phyloP scores from a whole-genome alignment of 805 yeast species.

The Wickerhamomyces hampshirensis region DNA sequence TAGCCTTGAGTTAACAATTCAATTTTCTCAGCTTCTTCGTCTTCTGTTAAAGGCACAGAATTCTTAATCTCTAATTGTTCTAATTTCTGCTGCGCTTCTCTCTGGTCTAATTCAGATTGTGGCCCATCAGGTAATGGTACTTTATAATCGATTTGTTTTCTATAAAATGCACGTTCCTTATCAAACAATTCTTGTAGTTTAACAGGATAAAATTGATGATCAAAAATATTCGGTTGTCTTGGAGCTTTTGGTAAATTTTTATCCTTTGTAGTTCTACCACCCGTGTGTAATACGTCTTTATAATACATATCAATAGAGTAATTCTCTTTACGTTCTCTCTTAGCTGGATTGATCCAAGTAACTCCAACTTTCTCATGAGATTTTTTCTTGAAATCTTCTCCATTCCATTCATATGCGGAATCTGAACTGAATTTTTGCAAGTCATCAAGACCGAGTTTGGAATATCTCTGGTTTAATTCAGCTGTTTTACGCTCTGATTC shows the following conservation, averaged over 20 bases:
- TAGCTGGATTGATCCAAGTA: slow-evolving; percentile 81
- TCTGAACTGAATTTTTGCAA: slow-evolving; percentile 70
- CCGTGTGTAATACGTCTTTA: slow-evolving; percentile 72
- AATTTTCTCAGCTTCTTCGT: slow-evolving; percentile 62
- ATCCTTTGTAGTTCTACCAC: slow-evolving; percentile 46
- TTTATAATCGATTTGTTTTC: slow-evolving; percentile 59
- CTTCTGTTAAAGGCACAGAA: slow-evolving; percentile 78
- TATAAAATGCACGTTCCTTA: slow-evolving; percentile 72
- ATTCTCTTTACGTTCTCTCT: slow-evolving; percentile 78
- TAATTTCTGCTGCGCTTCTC: slow-evolving; percentile 40
- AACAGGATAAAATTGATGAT: slow-evolving; percentile 89
- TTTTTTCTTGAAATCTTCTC: slow-evolving; percentile 72
- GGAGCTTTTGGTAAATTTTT: slow-evolving; percentile 75
- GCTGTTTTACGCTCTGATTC: slow-evolving; percentile 61
- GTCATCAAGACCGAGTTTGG: slow-evolving; percentile 68
- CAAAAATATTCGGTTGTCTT: slow-evolving; percentile 73
- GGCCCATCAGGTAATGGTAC: slow-evolving; percentile 61
- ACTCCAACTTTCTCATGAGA: slow-evolving; percentile 44
- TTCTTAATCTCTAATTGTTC: slow-evolving; percentile 71
- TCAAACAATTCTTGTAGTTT: slow-evolving; percentile 72
- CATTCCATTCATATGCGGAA: slow-evolving; percentile 85
- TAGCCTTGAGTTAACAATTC: slow-evolving; percentile 64
- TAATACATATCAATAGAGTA: slow-evolving; percentile 86
- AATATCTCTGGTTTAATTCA: slow-evolving; percentile 57
- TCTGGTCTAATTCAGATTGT: slow-evolving; percentile 31